phyloP scores from a whole-genome alignment of 2,329 filamentous ascomycete genomes.

The Purpureocillium takamizusanense region DNA sequence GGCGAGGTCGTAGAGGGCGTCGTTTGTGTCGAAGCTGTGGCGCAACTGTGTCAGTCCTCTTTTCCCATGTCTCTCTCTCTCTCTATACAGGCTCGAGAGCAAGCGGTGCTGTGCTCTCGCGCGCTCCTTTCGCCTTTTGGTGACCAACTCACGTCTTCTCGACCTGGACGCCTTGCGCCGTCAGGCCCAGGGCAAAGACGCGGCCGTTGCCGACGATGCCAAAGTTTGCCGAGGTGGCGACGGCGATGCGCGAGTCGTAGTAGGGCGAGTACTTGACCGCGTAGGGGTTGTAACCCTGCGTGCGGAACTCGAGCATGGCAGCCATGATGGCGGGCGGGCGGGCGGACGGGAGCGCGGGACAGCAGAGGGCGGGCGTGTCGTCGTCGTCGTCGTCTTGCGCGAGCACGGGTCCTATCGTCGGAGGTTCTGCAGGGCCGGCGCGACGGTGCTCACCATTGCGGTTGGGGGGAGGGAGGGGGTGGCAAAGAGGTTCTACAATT shows the following conservation, averaged over 20 bases:
- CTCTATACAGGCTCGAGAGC: too few relatives aligned
- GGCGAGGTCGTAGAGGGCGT: slow-evolving; percentile 86
- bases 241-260: slow-evolving; percentile 88
- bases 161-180: slow-evolving; percentile 71
- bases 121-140: too few relatives aligned
- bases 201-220: slow-evolving; percentile 94
- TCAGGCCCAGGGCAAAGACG: slow-evolving; percentile 75
- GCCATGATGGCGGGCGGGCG: slow-evolving; percentile 22
- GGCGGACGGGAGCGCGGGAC: neutral
- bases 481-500: too few relatives aligned
- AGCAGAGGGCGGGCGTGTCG: neutral
- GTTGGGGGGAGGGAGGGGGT: too few relatives aligned
- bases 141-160: slow-evolving; percentile 67
- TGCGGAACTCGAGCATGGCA: slow-evolving; percentile 88
- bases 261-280: slow-evolving; percentile 98
- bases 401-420: too few relatives aligned
- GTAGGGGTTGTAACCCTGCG: slow-evolving; percentile 90
- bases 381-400: too few relatives aligned
- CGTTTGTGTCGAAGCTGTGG: slow-evolving; percentile 88
- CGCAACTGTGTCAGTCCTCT: neutral
- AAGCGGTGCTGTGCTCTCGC: too few relatives aligned
- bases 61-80: too few relatives aligned
- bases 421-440: too few relatives aligned
- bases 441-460: too few relatives aligned
- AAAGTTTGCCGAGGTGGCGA: slow-evolving; percentile 88